Conservation (phyloP, 225 moss, liverwort and hornwort species). For the Climacium dendroides region DNA sequence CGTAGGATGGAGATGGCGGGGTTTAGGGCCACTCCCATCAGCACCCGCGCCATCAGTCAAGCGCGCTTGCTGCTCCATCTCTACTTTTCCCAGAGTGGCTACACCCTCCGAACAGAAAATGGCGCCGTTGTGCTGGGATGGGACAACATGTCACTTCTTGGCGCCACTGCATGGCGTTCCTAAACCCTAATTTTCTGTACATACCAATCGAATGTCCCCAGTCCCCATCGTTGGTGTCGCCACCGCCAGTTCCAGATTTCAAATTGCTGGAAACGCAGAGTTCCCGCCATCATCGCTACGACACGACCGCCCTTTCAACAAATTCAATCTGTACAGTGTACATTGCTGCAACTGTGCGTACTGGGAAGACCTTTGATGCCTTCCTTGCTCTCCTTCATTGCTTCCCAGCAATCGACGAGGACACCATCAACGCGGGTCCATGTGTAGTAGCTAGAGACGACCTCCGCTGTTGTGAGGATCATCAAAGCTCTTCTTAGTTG, state of each 20-base stretch:
- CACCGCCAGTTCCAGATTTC: not conserved
- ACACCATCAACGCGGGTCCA: not conserved
- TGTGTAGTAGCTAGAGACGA: not conserved
- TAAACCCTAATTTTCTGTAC: conserved; percentile 13
- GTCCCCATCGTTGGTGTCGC: not conserved
- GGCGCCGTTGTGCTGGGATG: conserved; percentile 68
- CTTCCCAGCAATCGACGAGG: not conserved
- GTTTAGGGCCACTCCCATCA: conserved; percentile 36
- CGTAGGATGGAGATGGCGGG: conserved; percentile 58
- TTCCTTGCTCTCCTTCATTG: not conserved
- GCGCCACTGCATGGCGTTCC: conserved; percentile 64
- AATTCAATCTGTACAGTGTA: conserved; percentile 38
- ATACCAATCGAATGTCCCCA: not conserved
- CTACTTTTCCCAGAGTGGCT: conserved; percentile 60
- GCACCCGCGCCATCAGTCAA: conserved; percentile 62
- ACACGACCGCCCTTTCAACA: not conserved
- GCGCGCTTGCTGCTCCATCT: conserved; percentile 68
- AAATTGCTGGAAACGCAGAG: not conserved
- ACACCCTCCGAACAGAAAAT: conserved; percentile 54
- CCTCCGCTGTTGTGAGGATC: not conserved
- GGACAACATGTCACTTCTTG: conserved; percentile 71
- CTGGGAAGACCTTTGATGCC: not conserved
- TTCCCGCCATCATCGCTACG: not conserved
- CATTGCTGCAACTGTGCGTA: conserved; percentile 31
- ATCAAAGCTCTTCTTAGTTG: conserved; percentile 5